These are phyloP conservation scores for Yarrowia sp. DNA, from an alignment of 805 yeast species.

Conservation along the genomic window DNA sequence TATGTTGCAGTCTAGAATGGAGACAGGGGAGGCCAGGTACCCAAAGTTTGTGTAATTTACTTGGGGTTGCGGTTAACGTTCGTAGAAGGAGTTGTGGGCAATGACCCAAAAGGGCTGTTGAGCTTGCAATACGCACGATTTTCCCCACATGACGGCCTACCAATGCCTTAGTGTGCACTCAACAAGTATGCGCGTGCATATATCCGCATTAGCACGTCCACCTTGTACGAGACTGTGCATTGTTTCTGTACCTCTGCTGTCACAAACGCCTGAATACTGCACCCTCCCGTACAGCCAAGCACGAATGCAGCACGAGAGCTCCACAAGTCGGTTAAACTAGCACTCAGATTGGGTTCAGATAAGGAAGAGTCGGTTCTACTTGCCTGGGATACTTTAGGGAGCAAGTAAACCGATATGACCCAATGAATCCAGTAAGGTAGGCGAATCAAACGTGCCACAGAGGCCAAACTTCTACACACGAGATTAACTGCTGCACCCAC, in stretches of 20 bases:
- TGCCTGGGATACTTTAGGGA: background rate
- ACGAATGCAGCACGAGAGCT: background rate
- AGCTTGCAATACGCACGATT: background rate
- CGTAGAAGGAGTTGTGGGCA: too few species aligned
- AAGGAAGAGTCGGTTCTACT: background rate
- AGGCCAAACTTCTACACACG: background rate
- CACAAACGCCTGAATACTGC: background rate
- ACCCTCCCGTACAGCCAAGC: background rate
- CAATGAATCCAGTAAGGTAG: background rate
- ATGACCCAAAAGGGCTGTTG: background rate
- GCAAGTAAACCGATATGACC: background rate
- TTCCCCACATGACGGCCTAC: background rate
- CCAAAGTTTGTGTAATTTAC: background rate
- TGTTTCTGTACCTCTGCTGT: background rate
- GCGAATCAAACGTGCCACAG: background rate
- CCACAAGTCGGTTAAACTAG: slow-evolving; percentile 18
- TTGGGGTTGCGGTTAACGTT: background rate
- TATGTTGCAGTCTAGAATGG: background rate
- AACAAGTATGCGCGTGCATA: background rate
- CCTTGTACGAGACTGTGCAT: background rate
- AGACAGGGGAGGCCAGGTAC: background rate
- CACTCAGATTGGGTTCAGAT: slow-evolving; percentile 7
- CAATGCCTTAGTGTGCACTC: background rate
- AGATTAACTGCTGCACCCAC: background rate
- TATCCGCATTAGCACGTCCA: background rate